Base-by-base conservation (phyloP, 108 stramenopile species). In the Nitzschia putrida region DNA sequence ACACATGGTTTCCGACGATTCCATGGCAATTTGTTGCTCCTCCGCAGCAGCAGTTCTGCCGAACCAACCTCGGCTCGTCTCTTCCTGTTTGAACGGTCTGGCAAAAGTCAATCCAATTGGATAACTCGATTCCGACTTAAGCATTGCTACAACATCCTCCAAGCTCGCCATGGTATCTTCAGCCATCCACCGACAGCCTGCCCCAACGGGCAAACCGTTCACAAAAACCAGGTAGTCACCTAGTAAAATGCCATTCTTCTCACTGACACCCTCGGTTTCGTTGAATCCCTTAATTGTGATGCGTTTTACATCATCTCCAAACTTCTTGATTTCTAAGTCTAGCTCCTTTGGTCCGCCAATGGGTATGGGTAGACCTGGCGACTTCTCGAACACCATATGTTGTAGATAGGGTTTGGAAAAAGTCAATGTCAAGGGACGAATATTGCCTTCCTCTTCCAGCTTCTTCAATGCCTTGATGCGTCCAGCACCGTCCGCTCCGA, bases 51-150 rank as follows among this genome's bases (percentile, higher is more conserved):
- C 47, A 58, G 49, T 29, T 39, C 58, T 14, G 9, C 58, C 21
- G 40, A 80, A 73, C 83, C 68, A 77, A 26, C 70, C 72, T 39
- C 51, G 51, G 41, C 45, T 73, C 23, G 25, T 60, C 16, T 68
- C 61, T 7, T 49, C 49, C 29, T 79, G 65, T 25, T 65, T 57
- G 40, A 53, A 18, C 12, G 94, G 91, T 59, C 94, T 57, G 23
- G 94, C 91, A 85, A 95, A 95, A 9, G 86, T 87, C 66, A 95
- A 69, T 7, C 87, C 85, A 41, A 92, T 79, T 10, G 94, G 94
- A 61, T 88, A 89, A n/a, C 66, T 64, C 8, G 56, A 38, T 49
- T 68, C 42, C 6, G 83, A 64, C 22, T 72, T 56, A 7, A 95
- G 56, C 79, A 92, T 84, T 41, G 55, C 67, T 52, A 83, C 65